Base-by-base conservation (phyloP, 768 basidiomycete species). In the Porphyrellus cyaneotinctus region DNA sequence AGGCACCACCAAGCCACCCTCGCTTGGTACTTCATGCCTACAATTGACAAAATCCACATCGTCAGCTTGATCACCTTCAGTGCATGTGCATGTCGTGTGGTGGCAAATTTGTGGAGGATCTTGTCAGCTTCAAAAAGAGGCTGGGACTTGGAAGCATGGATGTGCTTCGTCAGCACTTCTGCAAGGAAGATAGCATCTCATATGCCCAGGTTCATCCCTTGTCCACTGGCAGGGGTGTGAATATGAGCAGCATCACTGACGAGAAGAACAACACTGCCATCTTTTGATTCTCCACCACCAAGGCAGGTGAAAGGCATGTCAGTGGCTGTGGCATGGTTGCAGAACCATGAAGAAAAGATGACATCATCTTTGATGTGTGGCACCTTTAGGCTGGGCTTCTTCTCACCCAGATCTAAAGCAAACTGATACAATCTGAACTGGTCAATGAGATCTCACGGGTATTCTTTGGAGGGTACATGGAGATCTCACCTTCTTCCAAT, bases 191-290 rank as follows among this genome's bases (percentile, higher is more conserved):
- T 56, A 1, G 76, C 79, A 50, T 82, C 81, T 12, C 81, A 74
- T 22, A 83, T 62, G 11, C 80, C 80, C 23, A 82, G 73, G 53
- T 81, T 81, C 80, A 83, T 78, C 8, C 81, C 81, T 55, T 82
- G 81, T 1, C 81, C 81, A 4, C 81, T 80, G 2, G 73, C 70
- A 5, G 81, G 80, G 2, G 81, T 77, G 49, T 81, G 81, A 43
- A 80, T 75, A 20, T 78, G 72, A 20, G 80, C 81, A 1, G 80
- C 79, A 57, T 79, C 77, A 1, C 76, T 77, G 2, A 76, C 44
- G 41, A 79, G 60, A 28, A 70, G 12, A 36, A 70, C 51, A 0
- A 20, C 59, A 0, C 59, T 60, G 0, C 58, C 60, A 2, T 64
- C 65, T n/a, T 51, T 52, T 35, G 53, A 30, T 20, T 51, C 41